Conservation (phyloP, 225 moss, liverwort and hornwort genomes). For the Anthoceros angustus region DNA sequence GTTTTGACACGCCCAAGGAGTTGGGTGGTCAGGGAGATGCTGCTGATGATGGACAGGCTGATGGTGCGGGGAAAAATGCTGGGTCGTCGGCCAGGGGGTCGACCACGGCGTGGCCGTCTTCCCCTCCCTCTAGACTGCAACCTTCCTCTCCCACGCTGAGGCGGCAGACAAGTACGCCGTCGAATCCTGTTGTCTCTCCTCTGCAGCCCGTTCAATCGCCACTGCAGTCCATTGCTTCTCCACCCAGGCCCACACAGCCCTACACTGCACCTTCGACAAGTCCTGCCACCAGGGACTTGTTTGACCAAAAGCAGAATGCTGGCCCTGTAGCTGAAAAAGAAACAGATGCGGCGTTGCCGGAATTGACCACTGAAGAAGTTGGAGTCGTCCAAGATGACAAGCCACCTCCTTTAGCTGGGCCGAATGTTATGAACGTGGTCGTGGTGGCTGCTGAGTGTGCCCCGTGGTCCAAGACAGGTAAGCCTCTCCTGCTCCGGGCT, state of each 20-base stretch:
- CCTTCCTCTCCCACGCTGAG: slow-evolving; percentile 11
- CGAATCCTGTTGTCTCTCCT: slow-evolving; percentile 7
- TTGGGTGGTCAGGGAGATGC: slow-evolving; percentile 14
- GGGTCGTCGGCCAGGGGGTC: no score
- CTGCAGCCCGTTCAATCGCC: slow-evolving; percentile 17
- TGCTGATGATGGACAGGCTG: slow-evolving; percentile 14
- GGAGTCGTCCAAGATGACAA: slow-evolving; percentile 26
- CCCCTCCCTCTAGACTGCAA: slow-evolving; percentile 23
- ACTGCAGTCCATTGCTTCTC: slow-evolving; percentile 34
- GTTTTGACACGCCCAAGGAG: slow-evolving; percentile 5
- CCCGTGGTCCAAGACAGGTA: slow-evolving; percentile 89
- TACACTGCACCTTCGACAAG: slow-evolving; percentile 11
- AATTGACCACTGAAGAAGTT: slow-evolving; percentile 18
- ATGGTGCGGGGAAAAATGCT: slow-evolving; percentile 29
- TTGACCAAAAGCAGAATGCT: slow-evolving; percentile 15
- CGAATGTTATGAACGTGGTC: slow-evolving; percentile 69
- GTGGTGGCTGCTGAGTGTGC: slow-evolving; percentile 77
- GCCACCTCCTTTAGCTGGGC: slow-evolving; percentile 54
- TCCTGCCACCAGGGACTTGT: slow-evolving; percentile 14
- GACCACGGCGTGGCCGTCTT: slow-evolving; percentile 55
- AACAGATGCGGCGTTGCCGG: slow-evolving; percentile 13
- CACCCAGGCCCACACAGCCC: slow-evolving; percentile 14
- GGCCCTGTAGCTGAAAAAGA: slow-evolving; percentile 13
- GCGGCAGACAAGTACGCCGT: neutral
- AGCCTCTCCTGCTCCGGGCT: slow-evolving; percentile 5